phyloP scores from a whole-genome alignment of 768 basidiomycete species.

The Artomyces pyxidatus region DNA sequence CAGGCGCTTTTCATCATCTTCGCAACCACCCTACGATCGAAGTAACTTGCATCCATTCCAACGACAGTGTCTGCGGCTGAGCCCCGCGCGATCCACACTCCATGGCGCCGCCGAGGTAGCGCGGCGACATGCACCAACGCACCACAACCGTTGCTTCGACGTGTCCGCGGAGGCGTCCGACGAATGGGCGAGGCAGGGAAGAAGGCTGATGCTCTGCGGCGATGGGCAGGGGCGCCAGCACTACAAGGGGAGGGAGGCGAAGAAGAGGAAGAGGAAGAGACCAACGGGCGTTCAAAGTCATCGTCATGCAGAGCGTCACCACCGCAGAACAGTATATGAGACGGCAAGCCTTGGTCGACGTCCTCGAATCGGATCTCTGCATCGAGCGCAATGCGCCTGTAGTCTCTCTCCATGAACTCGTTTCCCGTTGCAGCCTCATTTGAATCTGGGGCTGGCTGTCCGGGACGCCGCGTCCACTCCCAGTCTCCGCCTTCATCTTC shows the following conservation, averaged over 20 bases:
- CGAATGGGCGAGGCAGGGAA: conserved; percentile 13
- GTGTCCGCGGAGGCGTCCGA: conserved; percentile 12
- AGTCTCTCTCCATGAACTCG: conserved; percentile 8
- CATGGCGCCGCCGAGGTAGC: conserved; percentile 40
- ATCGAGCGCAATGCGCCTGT: conserved; percentile 8
- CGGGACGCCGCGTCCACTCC: conserved; percentile 5
- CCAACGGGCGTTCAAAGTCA: neutral
- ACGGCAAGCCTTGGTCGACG: conserved; percentile 20
- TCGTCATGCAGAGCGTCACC: conserved; percentile 8
- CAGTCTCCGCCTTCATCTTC: conserved; percentile 9
- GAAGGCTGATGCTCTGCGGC: conserved; percentile 17
- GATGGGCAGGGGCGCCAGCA: conserved; percentile 27
- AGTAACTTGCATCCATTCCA: conserved; percentile 48
- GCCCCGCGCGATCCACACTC: conserved; percentile 52
- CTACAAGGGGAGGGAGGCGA: conserved; percentile 18
- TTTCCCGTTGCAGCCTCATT: conserved; percentile 2
- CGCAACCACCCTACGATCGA: conserved; percentile 40
- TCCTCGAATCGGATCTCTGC: conserved; percentile 14
- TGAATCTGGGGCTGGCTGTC: conserved; percentile 5
- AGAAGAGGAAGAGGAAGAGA: conserved; percentile 22
- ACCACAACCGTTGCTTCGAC: conserved; percentile 52
- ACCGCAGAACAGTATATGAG: conserved; percentile 37
- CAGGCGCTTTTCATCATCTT: conserved; percentile 49
- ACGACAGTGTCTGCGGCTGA: conserved; percentile 48
- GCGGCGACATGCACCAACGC: conserved; percentile 50